Evolutionary conservation across 352 stramenopile species (phyloP), one percentile per base, ranked within the genome.

Genomic region (Globisporangium cystogenes): DNA sequence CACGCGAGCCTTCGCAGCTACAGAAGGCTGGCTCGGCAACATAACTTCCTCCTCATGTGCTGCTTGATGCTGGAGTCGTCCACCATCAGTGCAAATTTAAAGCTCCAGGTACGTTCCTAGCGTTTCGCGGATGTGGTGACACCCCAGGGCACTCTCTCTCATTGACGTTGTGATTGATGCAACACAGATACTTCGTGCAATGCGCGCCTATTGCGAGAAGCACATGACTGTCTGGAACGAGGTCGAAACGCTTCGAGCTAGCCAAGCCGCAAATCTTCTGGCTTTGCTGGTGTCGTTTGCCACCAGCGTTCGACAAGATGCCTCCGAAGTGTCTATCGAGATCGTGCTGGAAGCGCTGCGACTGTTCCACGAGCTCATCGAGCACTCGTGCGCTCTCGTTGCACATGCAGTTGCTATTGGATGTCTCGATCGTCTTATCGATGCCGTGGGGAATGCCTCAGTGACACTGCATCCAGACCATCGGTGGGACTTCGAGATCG

Each of bases 311-410:
- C 12, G 4, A 7, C 52, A 40, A 16, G 35, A 33, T 26, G 33
- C 18, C 12, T 16, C 3, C 0, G 43, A 52, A n/a, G 11, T 37
- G 0, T 33, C 20, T 3, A 7, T 4, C 1, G 23, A 46, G 18
- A 11, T 62, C 4, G 24, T 12, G 6, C 4, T 52, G 11, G 26
- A 42, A 8, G 36, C 41, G 1, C 2, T 62, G 33, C 33, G 12
- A 29, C 18, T 47, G 21, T 48, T 62, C 29, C 53, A 53, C 21
- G 21, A 11, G 0, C 29, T 62, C 20, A 39, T 52, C 16, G 48
- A 62, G 33, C 33, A 53, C 35, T 57, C 56, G 7, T 33, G 51
- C 21, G 35, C 29, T 12, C 12, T 36, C 24, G 21, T 10, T 12
- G n/a, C 36, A 5, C 43, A 62, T n/a, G 49, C 41, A 23, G 24